These are phyloP conservation scores for Aschersonia sp. DNA, from an alignment of 2,329 filamentous ascomycete genomes.

Conservation along the genomic window DNA sequence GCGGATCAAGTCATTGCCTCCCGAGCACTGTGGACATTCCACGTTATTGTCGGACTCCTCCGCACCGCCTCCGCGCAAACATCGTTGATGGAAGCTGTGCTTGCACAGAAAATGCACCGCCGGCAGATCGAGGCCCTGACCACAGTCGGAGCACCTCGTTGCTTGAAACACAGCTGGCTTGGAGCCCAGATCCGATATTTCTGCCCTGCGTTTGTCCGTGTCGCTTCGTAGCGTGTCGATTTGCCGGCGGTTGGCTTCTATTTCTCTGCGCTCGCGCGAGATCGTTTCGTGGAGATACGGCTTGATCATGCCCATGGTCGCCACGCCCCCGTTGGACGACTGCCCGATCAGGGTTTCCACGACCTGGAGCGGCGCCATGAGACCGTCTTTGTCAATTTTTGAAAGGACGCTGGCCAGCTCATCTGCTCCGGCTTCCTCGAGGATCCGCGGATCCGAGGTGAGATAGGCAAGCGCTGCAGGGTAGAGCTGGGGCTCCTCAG, in stretches of 20 bases:
- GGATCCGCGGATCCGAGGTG: slow-evolving; percentile 65
- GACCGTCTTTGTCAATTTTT: slow-evolving; percentile 76
- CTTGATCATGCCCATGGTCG: slow-evolving; percentile 96
- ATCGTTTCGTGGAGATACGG: slow-evolving; percentile 83
- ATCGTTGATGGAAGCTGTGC: slow-evolving; percentile 90
- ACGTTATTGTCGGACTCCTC: slow-evolving; percentile 16
- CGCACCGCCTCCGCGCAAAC: slow-evolving; percentile 39
- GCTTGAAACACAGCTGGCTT: slow-evolving; percentile 86
- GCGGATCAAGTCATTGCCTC: slow-evolving; percentile 74
- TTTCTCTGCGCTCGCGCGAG: slow-evolving; percentile 74
- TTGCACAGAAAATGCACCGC: slow-evolving; percentile 95
- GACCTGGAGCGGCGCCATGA: slow-evolving; percentile 93
- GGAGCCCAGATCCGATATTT: slow-evolving; percentile 61
- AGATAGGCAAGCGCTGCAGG: slow-evolving; percentile 88
- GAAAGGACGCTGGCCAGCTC: slow-evolving; percentile 69
- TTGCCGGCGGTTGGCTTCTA: slow-evolving; percentile 62
- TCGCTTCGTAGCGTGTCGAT: slow-evolving; percentile 76
- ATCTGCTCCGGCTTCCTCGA: slow-evolving; percentile 70
- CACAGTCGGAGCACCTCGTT: slow-evolving; percentile 75
- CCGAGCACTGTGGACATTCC: slow-evolving; percentile 77
- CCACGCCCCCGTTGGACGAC: slow-evolving; percentile 42
- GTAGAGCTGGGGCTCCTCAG: slow-evolving; percentile 82
- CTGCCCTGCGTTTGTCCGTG: slow-evolving; percentile 63
- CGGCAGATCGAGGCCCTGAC: slow-evolving; percentile 65
- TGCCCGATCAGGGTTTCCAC: slow-evolving; percentile 76